These are phyloP conservation scores for Candida insectorum DNA, from an alignment of 805 yeast genomes.

Conservation along the genomic window DNA sequence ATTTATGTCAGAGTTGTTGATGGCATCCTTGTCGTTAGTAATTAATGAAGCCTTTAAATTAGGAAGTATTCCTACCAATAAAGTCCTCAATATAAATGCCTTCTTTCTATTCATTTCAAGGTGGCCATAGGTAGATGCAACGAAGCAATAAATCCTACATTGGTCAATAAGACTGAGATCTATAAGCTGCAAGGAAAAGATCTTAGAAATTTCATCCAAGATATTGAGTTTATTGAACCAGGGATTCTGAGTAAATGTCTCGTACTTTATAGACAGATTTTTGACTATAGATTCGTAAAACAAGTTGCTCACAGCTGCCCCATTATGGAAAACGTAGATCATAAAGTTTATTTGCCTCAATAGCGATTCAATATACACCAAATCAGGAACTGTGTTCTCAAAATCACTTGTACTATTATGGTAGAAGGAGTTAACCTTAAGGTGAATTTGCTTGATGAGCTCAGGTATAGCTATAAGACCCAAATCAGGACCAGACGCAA, in stretches of 20 bases:
- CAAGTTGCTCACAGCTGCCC: conserved; percentile 42
- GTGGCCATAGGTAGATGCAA: conserved; percentile 62
- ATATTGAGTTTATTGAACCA: conserved; percentile 40
- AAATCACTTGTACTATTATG: conserved; percentile 49
- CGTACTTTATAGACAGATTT: conserved; percentile 22
- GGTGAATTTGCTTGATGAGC: conserved; percentile 25
- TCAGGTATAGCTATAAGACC: conserved; percentile 28
- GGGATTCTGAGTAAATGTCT: conserved; percentile 2
- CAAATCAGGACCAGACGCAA: conserved; percentile 21
- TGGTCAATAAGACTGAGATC: conserved; percentile 48
- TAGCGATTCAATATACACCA: conserved; percentile 71
- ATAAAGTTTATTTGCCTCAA: conserved; percentile 62
- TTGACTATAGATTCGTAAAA: conserved; percentile 46
- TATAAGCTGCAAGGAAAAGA: conserved; percentile 32
- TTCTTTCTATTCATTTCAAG: conserved; percentile 64
- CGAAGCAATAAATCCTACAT: conserved; percentile 57
- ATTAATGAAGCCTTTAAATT: conserved; percentile 1
- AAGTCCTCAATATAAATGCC: conserved; percentile 63
- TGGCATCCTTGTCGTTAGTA: not conserved
- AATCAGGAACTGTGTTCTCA: conserved; percentile 79
- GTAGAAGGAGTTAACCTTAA: conserved; percentile 26
- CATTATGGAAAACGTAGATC: conserved; percentile 48
- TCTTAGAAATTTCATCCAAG: conserved; percentile 28
- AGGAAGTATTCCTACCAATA: conserved; percentile 39
- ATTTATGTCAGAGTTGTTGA: conserved; percentile 2